Evolutionary conservation across 257 asterid species (phyloP), one percentile per base, ranked within the genome.

Genomic region (Solanum commersonii): DNA sequence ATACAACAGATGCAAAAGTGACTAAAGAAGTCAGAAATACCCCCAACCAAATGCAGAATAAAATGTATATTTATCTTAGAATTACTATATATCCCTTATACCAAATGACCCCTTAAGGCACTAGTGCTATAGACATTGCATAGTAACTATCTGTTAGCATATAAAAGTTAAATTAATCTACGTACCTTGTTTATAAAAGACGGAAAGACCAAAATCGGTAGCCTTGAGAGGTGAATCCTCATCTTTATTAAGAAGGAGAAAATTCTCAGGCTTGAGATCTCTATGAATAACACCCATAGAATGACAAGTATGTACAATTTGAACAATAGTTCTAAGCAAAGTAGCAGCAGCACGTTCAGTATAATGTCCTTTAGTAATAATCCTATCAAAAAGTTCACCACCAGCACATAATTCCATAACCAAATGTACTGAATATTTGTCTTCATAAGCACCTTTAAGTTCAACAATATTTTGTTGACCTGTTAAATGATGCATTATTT

Each of bases 351-450:
- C 99, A 0, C 98, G 92, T 68, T 96, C 99, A 0, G 98, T 94
- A 68, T 93, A 96, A 77, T 96, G 96, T 3, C 99, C 99, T 90
- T 90, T 93, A 11, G 99, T 93, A 10, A 96, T 96, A 34, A 96
- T 96, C 34, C 99, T 92, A 88, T 96, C 99, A 88, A 96, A 96
- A 10, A 96, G 96, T 94, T 96, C 99, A 23, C 99, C 99, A 13
- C 99, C 99, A 18, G 96, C 98, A 85, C 99, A 96, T 29, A 96
- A 89, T 92, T 96, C 98, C 98, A 96, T 93, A 82, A 96, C 98
- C 88, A 96, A 83, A 77, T 96, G 97, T 79, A 96, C 98, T 5
- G 96, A 93, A 65, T 96, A 97, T 92, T 96, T 96, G 88, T 96
- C 99, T 89, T 96, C 99, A 84, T 90, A 96, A 0, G 98, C 98